phyloP scores from a whole-genome alignment of 306 rosid genomes.

The Abrus pulchellus region DNA sequence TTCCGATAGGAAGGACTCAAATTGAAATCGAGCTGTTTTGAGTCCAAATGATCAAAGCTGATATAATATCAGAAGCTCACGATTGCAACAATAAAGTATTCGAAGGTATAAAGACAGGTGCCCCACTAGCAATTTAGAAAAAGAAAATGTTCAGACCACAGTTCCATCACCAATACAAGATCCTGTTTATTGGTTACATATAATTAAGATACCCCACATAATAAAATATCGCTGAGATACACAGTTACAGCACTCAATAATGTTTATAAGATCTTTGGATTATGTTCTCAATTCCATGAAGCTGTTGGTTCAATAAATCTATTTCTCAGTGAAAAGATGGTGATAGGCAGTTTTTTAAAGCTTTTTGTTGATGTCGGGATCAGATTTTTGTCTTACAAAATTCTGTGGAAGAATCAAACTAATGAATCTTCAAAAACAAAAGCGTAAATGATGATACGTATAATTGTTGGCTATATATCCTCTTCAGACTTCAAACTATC shows the following conservation, averaged over 20 bases:
- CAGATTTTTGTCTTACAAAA: conserved; percentile 19
- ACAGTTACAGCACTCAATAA: conserved; percentile 52
- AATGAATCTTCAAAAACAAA: conserved; percentile 6
- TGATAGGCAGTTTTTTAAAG: neutral
- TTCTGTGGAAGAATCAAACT: neutral
- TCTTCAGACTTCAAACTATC: neutral
- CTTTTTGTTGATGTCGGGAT: conserved; percentile 28
- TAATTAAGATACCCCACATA: conserved; percentile 40
- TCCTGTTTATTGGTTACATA: conserved; percentile 22
- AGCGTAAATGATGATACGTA: neutral
- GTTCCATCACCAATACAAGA: conserved; percentile 45
- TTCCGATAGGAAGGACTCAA: neutral
- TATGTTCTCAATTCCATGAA: conserved; percentile 49
- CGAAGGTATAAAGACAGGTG: conserved; percentile 5
- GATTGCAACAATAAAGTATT: conserved; percentile 23
- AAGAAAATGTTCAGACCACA: conserved; percentile 44
- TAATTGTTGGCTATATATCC: too few species aligned
- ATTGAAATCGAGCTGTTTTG: conserved; percentile 47
- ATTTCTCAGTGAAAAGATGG: conserved; percentile 43
- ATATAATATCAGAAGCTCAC: conserved; percentile 39
- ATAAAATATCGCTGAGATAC: conserved; percentile 35
- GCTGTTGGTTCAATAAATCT: conserved; percentile 45
- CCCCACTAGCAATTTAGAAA: conserved; percentile 32
- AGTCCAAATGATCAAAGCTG: conserved; percentile 54
- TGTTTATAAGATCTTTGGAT: conserved; percentile 41